Evolutionary conservation across 805 yeast species (phyloP).

Genomic region (Kazachstania taianensis): DNA sequence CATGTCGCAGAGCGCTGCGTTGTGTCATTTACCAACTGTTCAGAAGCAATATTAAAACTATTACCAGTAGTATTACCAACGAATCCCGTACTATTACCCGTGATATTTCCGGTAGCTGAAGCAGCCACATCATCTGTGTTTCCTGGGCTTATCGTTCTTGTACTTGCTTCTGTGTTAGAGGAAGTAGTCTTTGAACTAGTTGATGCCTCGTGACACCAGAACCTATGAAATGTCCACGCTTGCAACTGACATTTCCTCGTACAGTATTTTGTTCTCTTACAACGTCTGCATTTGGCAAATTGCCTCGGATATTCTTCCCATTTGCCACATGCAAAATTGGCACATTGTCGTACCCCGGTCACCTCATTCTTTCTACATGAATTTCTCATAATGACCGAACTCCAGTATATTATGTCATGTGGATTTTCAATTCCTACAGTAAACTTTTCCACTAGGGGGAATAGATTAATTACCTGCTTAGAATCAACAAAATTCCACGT

Average conservation of each 20-base stretch:
- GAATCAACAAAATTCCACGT: constrained; percentile 31
- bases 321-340: constrained; percentile 82
- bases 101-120: neutral
- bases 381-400: constrained; percentile 94
- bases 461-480: constrained; percentile 51
- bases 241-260: constrained; percentile 82
- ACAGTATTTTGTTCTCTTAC: constrained; percentile 92
- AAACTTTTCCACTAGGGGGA: constrained; percentile 87
- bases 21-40: no score
- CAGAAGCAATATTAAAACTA: no score
- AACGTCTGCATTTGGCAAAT: constrained; percentile 88
- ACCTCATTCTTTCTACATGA: constrained; percentile 85
- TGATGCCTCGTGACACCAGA: constrained; percentile 69
- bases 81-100: neutral
- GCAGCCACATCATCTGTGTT: neutral
- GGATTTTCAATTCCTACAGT: constrained; percentile 57
- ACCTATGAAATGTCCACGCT: constrained; percentile 89
- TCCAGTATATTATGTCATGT: constrained; percentile 87
- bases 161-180: constrained; percentile 12
- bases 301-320: constrained; percentile 90
- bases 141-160: neutral
- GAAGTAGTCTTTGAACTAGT: constrained; percentile 18
- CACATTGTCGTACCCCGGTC: constrained; percentile 88
- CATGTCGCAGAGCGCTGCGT: no score
- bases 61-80: neutral